These are phyloP conservation scores for Solanum hybrid DNA, from an alignment of 305 asterid species.

Conservation along the genomic window DNA sequence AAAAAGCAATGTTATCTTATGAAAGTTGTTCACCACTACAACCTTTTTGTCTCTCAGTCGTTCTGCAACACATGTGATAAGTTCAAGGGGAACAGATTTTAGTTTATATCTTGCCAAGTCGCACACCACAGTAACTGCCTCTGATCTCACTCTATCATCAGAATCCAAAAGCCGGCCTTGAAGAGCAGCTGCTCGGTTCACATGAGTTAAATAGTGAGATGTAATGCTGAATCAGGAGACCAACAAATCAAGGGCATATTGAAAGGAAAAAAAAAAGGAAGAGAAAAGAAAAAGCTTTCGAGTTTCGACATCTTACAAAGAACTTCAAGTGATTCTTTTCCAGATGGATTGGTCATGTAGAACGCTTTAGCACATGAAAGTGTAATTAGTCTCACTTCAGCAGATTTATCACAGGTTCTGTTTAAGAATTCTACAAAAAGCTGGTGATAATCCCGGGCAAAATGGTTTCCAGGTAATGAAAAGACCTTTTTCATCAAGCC, in stretches of 20 bases:
- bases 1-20: slow-evolving; percentile 1
- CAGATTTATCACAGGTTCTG: slow-evolving; percentile 77
- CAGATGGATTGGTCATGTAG: slow-evolving; percentile 42
- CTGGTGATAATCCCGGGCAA: slow-evolving; percentile 49
- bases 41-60: slow-evolving; percentile 96
- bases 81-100: slow-evolving; percentile 34
- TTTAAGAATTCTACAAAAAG: slow-evolving; percentile 57
- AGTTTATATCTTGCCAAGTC: slow-evolving; percentile 54
- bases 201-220: slow-evolving; percentile 11
- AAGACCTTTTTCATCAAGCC: slow-evolving; percentile 53
- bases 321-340: slow-evolving; percentile 46
- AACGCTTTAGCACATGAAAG: slow-evolving; percentile 71
- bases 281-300: neutral
- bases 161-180: slow-evolving; percentile 30
- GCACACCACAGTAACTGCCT: slow-evolving; percentile 43
- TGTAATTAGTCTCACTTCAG: slow-evolving; percentile 75
- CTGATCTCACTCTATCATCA: slow-evolving; percentile 31
- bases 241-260: neutral
- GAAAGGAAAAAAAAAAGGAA: neutral
- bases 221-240: neutral
- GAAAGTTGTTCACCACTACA: slow-evolving; percentile 11
- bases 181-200: slow-evolving; percentile 40
- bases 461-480: slow-evolving; percentile 46
- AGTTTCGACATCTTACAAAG: slow-evolving; percentile 49
- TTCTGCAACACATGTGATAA: slow-evolving; percentile 52